A percentile compares a stretch with the other conserved stretches of the same genome.
phyloP scores from a whole-genome alignment of 1,139 yeast genomes.

The Zygotorulaspora mrakii region DNA sequence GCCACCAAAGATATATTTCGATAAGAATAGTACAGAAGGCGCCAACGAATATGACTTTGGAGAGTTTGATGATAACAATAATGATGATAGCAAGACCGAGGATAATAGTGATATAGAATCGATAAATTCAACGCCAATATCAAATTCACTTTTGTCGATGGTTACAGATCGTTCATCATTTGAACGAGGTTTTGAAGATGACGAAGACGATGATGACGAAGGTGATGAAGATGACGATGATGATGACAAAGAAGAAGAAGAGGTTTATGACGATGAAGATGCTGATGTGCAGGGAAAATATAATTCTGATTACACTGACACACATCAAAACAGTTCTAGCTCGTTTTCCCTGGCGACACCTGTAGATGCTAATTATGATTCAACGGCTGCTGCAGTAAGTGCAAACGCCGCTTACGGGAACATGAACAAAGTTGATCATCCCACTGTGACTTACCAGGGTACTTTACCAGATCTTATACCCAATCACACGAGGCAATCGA shows the following conservation, averaged over 20 bases:
- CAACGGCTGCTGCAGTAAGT: constrained; percentile 8
- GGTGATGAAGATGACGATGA: constrained; percentile 10
- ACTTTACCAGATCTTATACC: constrained; percentile 31
- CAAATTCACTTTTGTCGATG: constrained; percentile 7
- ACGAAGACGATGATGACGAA: constrained; percentile 4
- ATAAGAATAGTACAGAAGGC: constrained; percentile 7
- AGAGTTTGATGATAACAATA: constrained; percentile 4
- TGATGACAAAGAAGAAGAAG: constrained; percentile 10
- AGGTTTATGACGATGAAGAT: constrained; percentile 9
- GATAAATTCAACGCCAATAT: constrained; percentile 6
- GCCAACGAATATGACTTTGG: constrained; percentile 6
- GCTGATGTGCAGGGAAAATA: constrained; percentile 8
- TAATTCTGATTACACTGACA: constrained; percentile 5
- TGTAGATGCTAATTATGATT: constrained; percentile 1
- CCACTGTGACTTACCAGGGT: constrained; percentile 26
- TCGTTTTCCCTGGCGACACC: constrained; percentile 5
- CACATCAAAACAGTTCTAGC: constrained; percentile 4
- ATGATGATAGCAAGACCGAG: constrained; percentile 5
- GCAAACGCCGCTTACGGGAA: constrained; percentile 16
- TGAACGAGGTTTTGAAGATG: neutral
- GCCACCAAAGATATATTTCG: constrained; percentile 17
- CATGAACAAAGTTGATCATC: constrained; percentile 16
- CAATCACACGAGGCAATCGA: constrained; percentile 22
- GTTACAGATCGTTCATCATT: constrained; percentile 10
- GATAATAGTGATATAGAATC: constrained; percentile 7